Conservation (phyloP, 2,329 filamentous ascomycete species). For the Epicoccum nigrum region DNA sequence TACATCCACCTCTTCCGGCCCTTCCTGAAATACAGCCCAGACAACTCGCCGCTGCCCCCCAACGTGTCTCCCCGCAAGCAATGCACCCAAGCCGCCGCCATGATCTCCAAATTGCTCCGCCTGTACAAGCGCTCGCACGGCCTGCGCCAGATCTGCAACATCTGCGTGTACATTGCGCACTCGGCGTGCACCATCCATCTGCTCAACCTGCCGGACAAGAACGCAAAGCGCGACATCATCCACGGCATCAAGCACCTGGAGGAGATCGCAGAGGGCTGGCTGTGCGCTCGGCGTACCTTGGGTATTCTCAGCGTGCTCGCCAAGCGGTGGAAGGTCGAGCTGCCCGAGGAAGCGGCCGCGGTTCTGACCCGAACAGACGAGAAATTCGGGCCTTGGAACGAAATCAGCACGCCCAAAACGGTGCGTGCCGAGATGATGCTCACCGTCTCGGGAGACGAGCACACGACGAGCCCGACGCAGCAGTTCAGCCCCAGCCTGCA, state of each 20-base stretch:
- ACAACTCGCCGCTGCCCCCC: conserved; percentile 79
- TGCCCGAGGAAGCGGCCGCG: conserved; percentile 80
- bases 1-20: conserved; percentile 96
- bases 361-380: conserved; percentile 79
- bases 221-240: conserved; percentile 84
- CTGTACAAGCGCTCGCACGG: conserved; percentile 93
- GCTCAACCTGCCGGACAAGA: conserved; percentile 91
- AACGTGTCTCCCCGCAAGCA: conserved; percentile 90
- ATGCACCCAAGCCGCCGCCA: conserved; percentile 86
- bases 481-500: conserved; percentile 34
- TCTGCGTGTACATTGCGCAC: conserved; percentile 93
- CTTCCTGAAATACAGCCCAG: conserved; percentile 87
- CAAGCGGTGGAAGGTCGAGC: conserved; percentile 85
- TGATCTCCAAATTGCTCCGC: conserved; percentile 91
- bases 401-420: conserved; percentile 37
- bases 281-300: conserved; percentile 83
- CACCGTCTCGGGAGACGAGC: too few species aligned
- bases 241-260: conserved; percentile 91
- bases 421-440: conserved; percentile 20
- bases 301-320: conserved; percentile 84
- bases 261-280: conserved; percentile 95
- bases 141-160: conserved; percentile 91
- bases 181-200: conserved; percentile 94
- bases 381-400: conserved; percentile 72
- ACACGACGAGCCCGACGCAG: conserved; percentile 29